A percentile compares a stretch with the other conserved stretches of the same genome.
Conservation (phyloP, 352 stramenopile genomes). For the Lagenidium giganteum region DNA sequence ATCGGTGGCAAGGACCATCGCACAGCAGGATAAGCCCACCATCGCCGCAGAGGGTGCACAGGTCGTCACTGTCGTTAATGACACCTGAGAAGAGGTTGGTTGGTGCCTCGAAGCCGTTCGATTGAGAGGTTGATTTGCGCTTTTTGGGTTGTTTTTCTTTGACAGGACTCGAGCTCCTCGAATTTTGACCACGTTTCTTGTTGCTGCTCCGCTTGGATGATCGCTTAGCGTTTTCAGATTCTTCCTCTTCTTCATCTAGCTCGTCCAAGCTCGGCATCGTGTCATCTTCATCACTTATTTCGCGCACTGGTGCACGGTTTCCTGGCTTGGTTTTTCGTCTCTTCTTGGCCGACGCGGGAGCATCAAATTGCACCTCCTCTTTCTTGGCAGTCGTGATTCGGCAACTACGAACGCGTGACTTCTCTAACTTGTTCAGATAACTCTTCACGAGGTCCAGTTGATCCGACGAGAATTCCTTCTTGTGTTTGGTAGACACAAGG, state of each 20-base stretch:
- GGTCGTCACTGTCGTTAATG: slow-evolving; percentile 85
- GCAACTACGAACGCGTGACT: slow-evolving; percentile 78
- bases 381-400: slow-evolving; percentile 36
- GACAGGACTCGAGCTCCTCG: slow-evolving; percentile 2
- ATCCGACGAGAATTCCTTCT: slow-evolving; percentile 75
- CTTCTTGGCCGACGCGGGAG: slow-evolving; percentile 17
- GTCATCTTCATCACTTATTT: slow-evolving; percentile 34
- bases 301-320: too few species aligned
- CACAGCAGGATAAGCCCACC: slow-evolving; percentile 89
- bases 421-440: slow-evolving; percentile 74
- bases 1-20: slow-evolving; percentile 89
- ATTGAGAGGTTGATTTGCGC: slow-evolving; percentile 17
- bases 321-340: slow-evolving; percentile 12
- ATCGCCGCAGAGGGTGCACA: slow-evolving; percentile 90
- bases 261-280: slow-evolving; percentile 32
- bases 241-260: slow-evolving; percentile 22
- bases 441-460: slow-evolving; percentile 75
- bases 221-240: slow-evolving; percentile 19
- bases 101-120: neutral
- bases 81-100: slow-evolving; percentile 38
- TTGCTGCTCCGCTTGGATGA: slow-evolving; percentile 33
- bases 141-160: slow-evolving; percentile 22
- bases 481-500: slow-evolving; percentile 67
- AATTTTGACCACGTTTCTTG: slow-evolving; percentile 15
- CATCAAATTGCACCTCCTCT: slow-evolving; percentile 6